Evolutionary conservation across 495 filamentous ascomycete species (phyloP).

Genomic region (Penicillium parvum): DNA sequence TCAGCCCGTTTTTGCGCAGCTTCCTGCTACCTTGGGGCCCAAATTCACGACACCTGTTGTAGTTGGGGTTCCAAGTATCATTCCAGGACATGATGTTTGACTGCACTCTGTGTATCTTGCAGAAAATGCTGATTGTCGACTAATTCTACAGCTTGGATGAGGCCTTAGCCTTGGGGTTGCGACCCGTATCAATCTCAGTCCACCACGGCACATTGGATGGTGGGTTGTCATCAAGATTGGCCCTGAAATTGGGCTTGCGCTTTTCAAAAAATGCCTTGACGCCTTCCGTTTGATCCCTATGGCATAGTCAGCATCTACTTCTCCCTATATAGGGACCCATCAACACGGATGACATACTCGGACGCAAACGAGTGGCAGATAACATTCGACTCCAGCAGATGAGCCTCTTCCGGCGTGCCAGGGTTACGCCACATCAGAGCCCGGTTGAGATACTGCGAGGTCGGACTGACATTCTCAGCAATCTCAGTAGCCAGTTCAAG

Average conservation of each 20-base stretch:
- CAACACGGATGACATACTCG: conserved; percentile 21
- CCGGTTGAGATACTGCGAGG: conserved; percentile 51
- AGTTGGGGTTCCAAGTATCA: too few species aligned
- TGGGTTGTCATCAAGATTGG: conserved; percentile 30
- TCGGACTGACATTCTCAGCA: conserved; percentile 52
- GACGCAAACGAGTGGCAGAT: conserved; percentile 52
- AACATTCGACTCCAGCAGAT: conserved; percentile 54
- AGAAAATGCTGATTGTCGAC: too few species aligned
- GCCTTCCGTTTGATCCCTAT: conserved; percentile 46
- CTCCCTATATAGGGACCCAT: conserved; percentile 6
- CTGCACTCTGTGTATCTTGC: too few species aligned
- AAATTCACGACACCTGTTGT: too few species aligned
- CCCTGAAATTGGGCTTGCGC: conserved; percentile 48
- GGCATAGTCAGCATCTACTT: conserved; percentile 1
- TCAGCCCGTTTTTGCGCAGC: too few species aligned
- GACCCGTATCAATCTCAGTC: conserved; percentile 30
- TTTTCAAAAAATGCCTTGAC: conserved; percentile 46
- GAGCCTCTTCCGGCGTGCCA: conserved; percentile 51
- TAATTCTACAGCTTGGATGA: conserved; percentile 26
- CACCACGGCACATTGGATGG: conserved; percentile 29
- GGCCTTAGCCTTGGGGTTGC: conserved; percentile 18
- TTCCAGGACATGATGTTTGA: too few species aligned
- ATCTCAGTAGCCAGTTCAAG: conserved; percentile 56
- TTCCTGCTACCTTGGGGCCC: too few species aligned
- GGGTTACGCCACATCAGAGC: conserved; percentile 57